Percentiles rank a stretch among this genome's conserved stretches.
Evolutionary conservation across 2,329 filamentous ascomycete species (phyloP).

Genomic region (Bretziella fagacearum): DNA sequence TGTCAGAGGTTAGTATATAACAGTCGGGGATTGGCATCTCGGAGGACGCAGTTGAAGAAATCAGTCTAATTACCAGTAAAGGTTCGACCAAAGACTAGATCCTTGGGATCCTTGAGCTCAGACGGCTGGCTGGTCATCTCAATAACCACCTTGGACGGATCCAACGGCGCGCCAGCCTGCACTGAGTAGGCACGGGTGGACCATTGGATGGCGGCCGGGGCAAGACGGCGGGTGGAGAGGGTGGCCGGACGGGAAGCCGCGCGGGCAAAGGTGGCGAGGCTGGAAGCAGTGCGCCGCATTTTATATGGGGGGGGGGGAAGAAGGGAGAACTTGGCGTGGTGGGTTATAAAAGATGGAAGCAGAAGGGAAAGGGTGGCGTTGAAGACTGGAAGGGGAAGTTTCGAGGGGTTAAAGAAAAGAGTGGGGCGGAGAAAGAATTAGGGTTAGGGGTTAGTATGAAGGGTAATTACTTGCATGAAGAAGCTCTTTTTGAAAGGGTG

Average conservation of each 20-base stretch:
- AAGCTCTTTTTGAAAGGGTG: too few species aligned
- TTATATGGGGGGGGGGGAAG: neutral
- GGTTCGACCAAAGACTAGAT: conserved; percentile 74
- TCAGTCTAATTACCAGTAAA: conserved; percentile 59
- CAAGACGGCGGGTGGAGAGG: neutral
- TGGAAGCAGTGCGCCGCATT: conserved; percentile 13
- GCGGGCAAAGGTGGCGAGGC: conserved; percentile 7
- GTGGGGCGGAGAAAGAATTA: too few species aligned
- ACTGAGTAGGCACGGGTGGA: conserved; percentile 19
- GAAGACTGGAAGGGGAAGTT: too few species aligned
- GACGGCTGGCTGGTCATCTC: conserved; percentile 63
- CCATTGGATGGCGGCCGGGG: neutral
- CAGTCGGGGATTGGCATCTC: too few species aligned
- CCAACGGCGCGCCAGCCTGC: conserved; percentile 45
- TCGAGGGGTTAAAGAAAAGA: too few species aligned
- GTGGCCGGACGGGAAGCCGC: conserved; percentile 2
- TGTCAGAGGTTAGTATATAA: neutral
- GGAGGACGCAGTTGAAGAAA: neutral
- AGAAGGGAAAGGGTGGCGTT: too few species aligned
- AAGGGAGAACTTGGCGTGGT: neutral
- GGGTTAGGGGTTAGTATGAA: too few species aligned
- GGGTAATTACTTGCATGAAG: too few species aligned
- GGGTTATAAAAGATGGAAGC: neutral
- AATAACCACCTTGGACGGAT: conserved; percentile 59
- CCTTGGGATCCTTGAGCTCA: conserved; percentile 52